Percentiles rank a stretch among this genome's conserved stretches.
Evolutionary conservation across 306 rosid genomes (phyloP).

Genomic region (Quercus bicolor): DNA sequence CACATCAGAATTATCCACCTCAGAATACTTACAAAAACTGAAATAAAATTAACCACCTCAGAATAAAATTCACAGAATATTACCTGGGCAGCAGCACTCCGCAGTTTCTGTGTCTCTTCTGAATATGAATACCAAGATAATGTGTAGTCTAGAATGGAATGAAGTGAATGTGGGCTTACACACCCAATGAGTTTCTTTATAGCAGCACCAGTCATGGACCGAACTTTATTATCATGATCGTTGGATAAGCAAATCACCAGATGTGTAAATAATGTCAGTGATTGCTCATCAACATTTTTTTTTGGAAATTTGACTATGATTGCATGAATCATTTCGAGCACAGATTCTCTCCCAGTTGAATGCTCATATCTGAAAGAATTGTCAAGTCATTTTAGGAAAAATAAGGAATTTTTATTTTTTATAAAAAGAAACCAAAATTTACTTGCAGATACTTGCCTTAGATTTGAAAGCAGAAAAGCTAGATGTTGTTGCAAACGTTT

Average conservation of each 20-base stretch:
- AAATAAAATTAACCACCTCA: not conserved
- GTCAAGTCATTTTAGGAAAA: constrained; percentile 4
- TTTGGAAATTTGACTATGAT: constrained; percentile 68
- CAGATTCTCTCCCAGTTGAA: constrained; percentile 80
- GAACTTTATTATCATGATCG: constrained; percentile 69
- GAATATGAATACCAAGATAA: constrained; percentile 79
- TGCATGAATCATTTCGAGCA: constrained; percentile 87
- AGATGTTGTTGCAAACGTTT: constrained; percentile 86
- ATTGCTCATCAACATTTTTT: constrained; percentile 67
- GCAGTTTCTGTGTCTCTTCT: constrained; percentile 60
- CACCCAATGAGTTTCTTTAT: constrained; percentile 61
- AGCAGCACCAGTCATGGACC: constrained; percentile 77
- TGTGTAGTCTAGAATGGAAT: constrained; percentile 60
- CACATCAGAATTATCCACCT: not conserved
- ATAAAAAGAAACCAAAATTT: not conserved
- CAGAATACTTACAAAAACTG: not conserved
- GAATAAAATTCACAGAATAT: not conserved
- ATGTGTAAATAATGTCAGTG: constrained; percentile 69
- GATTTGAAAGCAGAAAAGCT: constrained; percentile 68
- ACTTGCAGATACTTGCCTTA: constrained; percentile 45
- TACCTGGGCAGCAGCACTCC: constrained; percentile 94
- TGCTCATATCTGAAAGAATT: constrained; percentile 67
- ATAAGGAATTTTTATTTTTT: not conserved
- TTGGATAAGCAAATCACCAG: constrained; percentile 84
- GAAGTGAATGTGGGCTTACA: constrained; percentile 46